phyloP scores from a whole-genome alignment of 1,284 basidiomycete genomes.

The Farysia itapuensis region DNA sequence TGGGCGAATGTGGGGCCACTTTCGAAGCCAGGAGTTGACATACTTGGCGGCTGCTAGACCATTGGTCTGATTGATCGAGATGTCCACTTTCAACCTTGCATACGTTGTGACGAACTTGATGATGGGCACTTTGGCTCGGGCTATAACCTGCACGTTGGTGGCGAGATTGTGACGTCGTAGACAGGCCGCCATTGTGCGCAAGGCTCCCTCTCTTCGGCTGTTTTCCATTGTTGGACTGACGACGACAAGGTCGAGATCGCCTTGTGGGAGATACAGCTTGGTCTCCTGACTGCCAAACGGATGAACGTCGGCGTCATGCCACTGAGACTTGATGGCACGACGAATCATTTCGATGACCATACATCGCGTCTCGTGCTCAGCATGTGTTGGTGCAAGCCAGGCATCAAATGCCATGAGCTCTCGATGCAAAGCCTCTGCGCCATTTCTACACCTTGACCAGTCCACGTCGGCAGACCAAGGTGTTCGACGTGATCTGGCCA shows the following conservation, averaged over 20 bases:
- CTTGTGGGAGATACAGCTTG: conserved; percentile 87
- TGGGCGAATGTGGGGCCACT: conserved; percentile 72
- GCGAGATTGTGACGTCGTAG: conserved; percentile 64
- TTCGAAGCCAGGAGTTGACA: conserved; percentile 75
- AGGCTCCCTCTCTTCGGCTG: conserved; percentile 57
- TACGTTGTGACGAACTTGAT: conserved; percentile 83
- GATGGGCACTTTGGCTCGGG: conserved; percentile 87
- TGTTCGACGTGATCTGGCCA: conserved; percentile 68
- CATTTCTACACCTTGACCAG: conserved; percentile 75
- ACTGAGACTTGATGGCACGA: conserved; percentile 68
- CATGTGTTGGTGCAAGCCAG: conserved; percentile 82
- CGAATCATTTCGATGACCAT: conserved; percentile 76
- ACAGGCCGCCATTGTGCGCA: conserved; percentile 62
- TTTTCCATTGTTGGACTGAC: conserved; percentile 60
- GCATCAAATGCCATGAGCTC: conserved; percentile 70
- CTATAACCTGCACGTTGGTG: conserved; percentile 74
- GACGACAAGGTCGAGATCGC: conserved; percentile 68
- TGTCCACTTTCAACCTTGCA: conserved; percentile 62
- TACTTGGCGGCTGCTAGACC: conserved; percentile 80
- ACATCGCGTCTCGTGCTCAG: conserved; percentile 80
- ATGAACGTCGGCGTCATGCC: conserved; percentile 77
- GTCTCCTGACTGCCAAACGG: conserved; percentile 95
- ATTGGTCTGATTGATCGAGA: conserved; percentile 64
- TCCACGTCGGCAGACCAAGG: conserved; percentile 80
- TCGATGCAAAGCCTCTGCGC: conserved; percentile 63